Evolutionary conservation across 306 rosid species (phyloP).

Genomic region (Echinosophora koreensis): DNA sequence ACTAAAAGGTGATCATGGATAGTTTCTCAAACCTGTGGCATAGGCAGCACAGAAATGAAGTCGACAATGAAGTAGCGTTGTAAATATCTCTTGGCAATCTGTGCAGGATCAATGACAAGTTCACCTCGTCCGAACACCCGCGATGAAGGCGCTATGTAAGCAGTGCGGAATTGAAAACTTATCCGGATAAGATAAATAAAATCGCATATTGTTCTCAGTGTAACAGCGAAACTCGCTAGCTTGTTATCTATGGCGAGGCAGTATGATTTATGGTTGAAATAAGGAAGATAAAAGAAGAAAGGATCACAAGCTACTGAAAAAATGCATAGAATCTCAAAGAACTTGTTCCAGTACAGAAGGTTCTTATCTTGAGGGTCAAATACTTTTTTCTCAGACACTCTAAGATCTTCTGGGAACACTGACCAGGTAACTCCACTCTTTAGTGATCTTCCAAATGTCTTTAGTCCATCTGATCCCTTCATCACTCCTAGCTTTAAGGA

Average conservation of each 20-base stretch:
- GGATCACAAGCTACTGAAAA: conserved; percentile 85
- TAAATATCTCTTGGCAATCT: conserved; percentile 83
- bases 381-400: conserved; percentile 72
- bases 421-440: conserved; percentile 65
- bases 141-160: conserved; percentile 89
- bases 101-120: conserved; percentile 83
- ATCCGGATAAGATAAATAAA: conserved; percentile 74
- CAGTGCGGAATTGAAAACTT: conserved; percentile 81
- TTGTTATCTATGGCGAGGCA: conserved; percentile 80
- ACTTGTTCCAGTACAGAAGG: conserved; percentile 81
- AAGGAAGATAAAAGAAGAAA: conserved; percentile 85
- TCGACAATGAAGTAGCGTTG: conserved; percentile 75
- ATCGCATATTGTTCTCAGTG: conserved; percentile 64
- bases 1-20: conserved; percentile 27
- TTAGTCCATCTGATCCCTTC: conserved; percentile 81
- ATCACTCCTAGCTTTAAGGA: conserved; percentile 65
- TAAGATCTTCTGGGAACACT: conserved; percentile 83
- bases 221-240: conserved; percentile 60
- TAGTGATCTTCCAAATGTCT: conserved; percentile 74
- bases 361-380: conserved; percentile 86
- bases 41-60: conserved; percentile 73
- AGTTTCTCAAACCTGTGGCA: conserved; percentile 81
- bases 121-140: conserved; percentile 96
- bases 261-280: conserved; percentile 63
- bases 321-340: conserved; percentile 82